Conservation (phyloP, 2,329 filamentous ascomycete genomes). For the Beauveria varroae region DNA sequence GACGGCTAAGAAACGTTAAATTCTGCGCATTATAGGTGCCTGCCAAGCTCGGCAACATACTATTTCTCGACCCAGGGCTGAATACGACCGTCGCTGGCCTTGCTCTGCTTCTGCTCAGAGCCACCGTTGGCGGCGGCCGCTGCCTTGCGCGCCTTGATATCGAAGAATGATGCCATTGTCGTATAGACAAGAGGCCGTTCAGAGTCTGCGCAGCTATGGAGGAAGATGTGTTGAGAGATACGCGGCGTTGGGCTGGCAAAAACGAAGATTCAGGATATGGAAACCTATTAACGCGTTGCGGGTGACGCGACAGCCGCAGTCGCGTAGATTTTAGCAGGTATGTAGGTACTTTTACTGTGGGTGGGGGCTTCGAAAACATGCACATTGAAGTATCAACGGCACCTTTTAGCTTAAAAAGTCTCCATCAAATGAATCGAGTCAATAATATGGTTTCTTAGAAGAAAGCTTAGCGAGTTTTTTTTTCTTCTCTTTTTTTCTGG, state of each 20-base stretch:
- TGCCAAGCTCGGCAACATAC: constrained; percentile 40
- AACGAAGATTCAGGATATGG: not conserved
- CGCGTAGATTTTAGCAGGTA: not conserved
- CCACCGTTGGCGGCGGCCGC: constrained; percentile 58
- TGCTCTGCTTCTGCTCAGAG: constrained; percentile 58
- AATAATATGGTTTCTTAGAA: too few species aligned
- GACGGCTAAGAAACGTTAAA: constrained; percentile 54
- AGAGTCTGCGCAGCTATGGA: not conserved
- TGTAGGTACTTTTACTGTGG: not conserved
- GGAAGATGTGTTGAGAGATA: not conserved
- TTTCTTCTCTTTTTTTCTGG: too few species aligned
- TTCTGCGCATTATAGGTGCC: not conserved
- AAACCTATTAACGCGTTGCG: constrained; percentile 10
- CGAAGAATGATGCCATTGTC: constrained; percentile 85
- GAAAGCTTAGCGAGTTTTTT: too few species aligned
- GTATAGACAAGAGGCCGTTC: not conserved
- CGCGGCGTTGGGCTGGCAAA: not conserved
- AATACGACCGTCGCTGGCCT: constrained; percentile 50
- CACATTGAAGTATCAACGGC: not conserved
- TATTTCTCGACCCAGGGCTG: constrained; percentile 99
- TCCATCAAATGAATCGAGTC: too few species aligned
- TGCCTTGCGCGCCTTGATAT: constrained; percentile 83
- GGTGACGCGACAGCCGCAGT: constrained; percentile 9
- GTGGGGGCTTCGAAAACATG: not conserved
- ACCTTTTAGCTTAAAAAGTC: not conserved